These are phyloP conservation scores for Diaporthe humulicola DNA, from an alignment of 2,329 filamentous ascomycete species.

Conservation along the genomic window DNA sequence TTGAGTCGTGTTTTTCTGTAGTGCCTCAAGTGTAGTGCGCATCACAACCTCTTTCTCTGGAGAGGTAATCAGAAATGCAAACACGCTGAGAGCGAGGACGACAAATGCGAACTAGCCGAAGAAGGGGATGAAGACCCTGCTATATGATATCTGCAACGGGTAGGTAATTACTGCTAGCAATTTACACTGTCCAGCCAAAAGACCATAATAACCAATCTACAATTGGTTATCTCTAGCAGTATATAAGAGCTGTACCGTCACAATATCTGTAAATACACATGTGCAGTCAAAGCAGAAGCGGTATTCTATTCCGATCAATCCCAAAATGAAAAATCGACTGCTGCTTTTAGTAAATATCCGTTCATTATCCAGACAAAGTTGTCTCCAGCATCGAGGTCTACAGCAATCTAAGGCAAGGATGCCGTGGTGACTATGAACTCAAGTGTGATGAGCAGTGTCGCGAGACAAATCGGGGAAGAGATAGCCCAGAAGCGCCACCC, in stretches of 20 bases:
- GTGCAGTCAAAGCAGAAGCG: background rate
- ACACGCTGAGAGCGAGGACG: conserved; percentile 47
- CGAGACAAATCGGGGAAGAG: conserved; percentile 38
- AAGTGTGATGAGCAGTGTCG: conserved; percentile 43
- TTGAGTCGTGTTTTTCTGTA: background rate
- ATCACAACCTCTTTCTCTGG: conserved; percentile 33
- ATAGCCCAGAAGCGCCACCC: conserved; percentile 1
- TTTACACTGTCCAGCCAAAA: too few species aligned
- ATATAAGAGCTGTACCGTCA: too few species aligned
- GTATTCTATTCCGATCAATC: too few species aligned
- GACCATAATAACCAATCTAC: too few species aligned
- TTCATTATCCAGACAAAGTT: conserved; percentile 48
- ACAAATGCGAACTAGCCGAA: conserved; percentile 65
- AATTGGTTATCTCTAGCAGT: too few species aligned
- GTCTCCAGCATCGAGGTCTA: conserved; percentile 43
- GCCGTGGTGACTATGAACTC: conserved; percentile 48
- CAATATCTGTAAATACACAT: too few species aligned
- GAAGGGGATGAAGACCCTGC: conserved; percentile 58
- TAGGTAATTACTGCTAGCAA: too few species aligned
- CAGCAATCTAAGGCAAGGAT: conserved; percentile 45
- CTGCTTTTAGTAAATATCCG: conserved; percentile 43
- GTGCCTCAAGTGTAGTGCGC: conserved; percentile 29
- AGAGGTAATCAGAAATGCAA: conserved; percentile 12
- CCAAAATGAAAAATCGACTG: background rate
- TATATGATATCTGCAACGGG: conserved; percentile 1